Percentiles rank a stretch among this genome's conserved stretches.
These are phyloP conservation scores for Berberis vulgaris DNA, from an alignment of 164 flowering plant species.

Conservation along the genomic window DNA sequence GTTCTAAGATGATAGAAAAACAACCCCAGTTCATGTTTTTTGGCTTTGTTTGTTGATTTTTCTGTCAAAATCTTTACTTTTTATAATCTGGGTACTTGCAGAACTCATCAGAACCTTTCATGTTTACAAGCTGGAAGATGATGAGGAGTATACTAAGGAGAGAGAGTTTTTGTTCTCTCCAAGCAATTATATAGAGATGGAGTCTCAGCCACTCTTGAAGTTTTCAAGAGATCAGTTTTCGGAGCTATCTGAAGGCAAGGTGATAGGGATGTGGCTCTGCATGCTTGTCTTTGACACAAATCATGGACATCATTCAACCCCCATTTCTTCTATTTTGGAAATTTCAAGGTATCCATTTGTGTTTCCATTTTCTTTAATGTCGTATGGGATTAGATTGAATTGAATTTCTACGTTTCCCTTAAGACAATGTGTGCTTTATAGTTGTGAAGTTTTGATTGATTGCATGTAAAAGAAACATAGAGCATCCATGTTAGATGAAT, in stretches of 20 bases:
- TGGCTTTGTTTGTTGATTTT: background rate
- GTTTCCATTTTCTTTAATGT: background rate
- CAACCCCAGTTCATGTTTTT: background rate
- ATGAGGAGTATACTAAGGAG: constrained; percentile 2
- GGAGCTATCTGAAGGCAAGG: constrained; percentile 9
- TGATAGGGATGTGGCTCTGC: constrained; percentile 12
- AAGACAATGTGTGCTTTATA: background rate
- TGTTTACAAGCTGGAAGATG: constrained; percentile 11
- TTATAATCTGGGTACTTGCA: constrained; percentile 1
- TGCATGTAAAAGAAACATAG: constrained; percentile 1
- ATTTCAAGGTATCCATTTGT: constrained; percentile 9
- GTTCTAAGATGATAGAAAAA: background rate
- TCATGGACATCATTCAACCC: background rate
- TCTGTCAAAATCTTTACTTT: background rate
- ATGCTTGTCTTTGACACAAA: constrained; percentile 8
- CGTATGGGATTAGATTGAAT: background rate
- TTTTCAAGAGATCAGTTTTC: constrained; percentile 3
- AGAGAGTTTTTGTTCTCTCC: constrained; percentile 14
- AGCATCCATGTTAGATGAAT: background rate
- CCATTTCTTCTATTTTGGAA: constrained; percentile 4
- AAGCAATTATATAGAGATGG: constrained; percentile 9
- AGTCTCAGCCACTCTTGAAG: constrained; percentile 7
- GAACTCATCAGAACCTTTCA: constrained; percentile 19
- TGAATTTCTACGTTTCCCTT: background rate
- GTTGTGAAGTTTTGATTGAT: background rate